These are phyloP conservation scores for Helminthosporium solani DNA, from an alignment of 2,329 filamentous ascomycete genomes.

Conservation along the genomic window DNA sequence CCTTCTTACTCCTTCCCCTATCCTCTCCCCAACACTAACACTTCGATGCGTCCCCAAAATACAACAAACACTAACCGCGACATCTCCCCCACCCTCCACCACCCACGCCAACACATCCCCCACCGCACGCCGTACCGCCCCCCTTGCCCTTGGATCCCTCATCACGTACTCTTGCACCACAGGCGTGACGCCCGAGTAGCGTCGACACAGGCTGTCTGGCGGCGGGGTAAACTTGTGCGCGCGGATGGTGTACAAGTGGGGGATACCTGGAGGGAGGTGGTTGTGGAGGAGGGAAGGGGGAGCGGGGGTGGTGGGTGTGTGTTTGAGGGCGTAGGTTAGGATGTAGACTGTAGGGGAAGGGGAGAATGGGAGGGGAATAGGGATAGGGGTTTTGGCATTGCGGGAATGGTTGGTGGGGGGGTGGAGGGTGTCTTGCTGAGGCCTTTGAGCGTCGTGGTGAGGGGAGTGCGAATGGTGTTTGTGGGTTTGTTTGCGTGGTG, in stretches of 20 bases:
- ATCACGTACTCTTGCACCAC: conserved; percentile 26
- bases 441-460: too few species aligned
- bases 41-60: conserved; percentile 33
- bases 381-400: not conserved
- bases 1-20: too few species aligned
- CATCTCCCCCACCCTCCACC: conserved; percentile 2
- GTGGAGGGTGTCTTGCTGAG: too few species aligned
- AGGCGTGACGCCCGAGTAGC: conserved; percentile 24
- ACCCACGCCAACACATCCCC: conserved; percentile 13
- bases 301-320: conserved; percentile 4
- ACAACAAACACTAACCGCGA: conserved; percentile 27
- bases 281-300: conserved; percentile 11
- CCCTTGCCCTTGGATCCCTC: conserved; percentile 15
- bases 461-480: not conserved
- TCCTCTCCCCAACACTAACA: conserved; percentile 31
- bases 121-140: conserved; percentile 14
- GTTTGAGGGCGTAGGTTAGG: conserved; percentile 20
- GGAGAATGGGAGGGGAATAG: not conserved
- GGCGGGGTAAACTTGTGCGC: conserved; percentile 17
- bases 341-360: conserved; percentile 27
- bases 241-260: conserved; percentile 29
- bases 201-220: conserved; percentile 10
- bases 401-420: conserved; percentile 21
- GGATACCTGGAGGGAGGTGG: conserved; percentile 14
- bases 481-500: not conserved